These are phyloP conservation scores for Inonotus hispidus DNA, from an alignment of 1,284 basidiomycete genomes.

Conservation along the genomic window DNA sequence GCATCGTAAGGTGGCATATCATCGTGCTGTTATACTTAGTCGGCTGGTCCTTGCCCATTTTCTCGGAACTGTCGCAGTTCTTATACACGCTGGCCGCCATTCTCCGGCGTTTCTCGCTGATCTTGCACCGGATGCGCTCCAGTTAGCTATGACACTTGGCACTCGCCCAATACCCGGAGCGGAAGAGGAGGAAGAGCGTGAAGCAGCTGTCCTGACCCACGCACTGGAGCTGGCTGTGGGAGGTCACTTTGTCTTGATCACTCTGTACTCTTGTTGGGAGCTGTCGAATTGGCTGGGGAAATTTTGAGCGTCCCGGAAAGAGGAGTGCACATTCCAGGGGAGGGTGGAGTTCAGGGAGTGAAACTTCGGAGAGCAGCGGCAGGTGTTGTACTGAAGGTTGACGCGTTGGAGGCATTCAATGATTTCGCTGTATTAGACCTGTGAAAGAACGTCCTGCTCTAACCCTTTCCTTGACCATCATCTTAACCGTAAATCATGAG, in stretches of 20 bases:
- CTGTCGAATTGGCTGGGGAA: constrained; percentile 75
- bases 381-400: constrained; percentile 76
- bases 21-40: constrained; percentile 73
- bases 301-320: constrained; percentile 65
- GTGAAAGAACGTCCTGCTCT: not conserved
- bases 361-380: constrained; percentile 66
- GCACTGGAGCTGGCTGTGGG: constrained; percentile 80
- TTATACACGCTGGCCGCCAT: constrained; percentile 77
- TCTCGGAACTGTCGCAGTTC: constrained; percentile 71
- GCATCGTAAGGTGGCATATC: constrained; percentile 48
- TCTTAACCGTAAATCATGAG: not conserved
- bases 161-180: constrained; percentile 53
- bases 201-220: constrained; percentile 64
- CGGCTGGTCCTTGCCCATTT: constrained; percentile 72
- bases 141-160: constrained; percentile 76
- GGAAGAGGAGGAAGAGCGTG: constrained; percentile 40
- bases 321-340: constrained; percentile 55
- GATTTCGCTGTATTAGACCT: constrained; percentile 29
- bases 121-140: constrained; percentile 74
- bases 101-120: constrained; percentile 76
- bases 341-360: constrained; percentile 58
- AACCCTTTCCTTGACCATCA: constrained; percentile 1
- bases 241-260: constrained; percentile 71
- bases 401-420: constrained; percentile 74
- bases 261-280: constrained; percentile 61